phyloP scores from a whole-genome alignment of 176 grass and related monocot genomes.

The Tuctoria greenei region DNA sequence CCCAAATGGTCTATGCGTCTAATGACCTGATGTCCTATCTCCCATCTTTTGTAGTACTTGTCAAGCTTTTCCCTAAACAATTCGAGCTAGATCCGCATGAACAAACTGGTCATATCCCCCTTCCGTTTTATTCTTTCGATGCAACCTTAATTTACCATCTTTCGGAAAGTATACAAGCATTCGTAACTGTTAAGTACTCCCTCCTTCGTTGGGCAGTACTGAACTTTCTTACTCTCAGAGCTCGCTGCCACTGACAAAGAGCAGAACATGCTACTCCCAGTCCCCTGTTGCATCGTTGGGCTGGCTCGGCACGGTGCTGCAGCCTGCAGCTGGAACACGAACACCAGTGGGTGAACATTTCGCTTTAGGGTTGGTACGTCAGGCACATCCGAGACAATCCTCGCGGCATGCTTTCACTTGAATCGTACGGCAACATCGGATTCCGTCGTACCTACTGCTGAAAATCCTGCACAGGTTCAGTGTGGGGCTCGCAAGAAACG shows the following conservation, averaged over 20 bases:
- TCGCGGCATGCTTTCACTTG: conserved; percentile 40
- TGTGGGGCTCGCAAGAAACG: background rate
- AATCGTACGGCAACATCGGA: conserved; percentile 33
- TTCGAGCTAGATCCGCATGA: background rate
- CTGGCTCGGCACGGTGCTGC: background rate
- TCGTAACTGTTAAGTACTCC: conserved; percentile 19
- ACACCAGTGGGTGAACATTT: conserved; percentile 26
- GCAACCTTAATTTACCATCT: conserved; percentile 17
- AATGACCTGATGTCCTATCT: background rate
- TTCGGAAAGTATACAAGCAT: background rate
- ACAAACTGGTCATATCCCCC: background rate
- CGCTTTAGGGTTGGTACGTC: conserved; percentile 35
- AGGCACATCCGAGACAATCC: background rate
- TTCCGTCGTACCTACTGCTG: conserved; percentile 37
- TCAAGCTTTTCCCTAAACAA: conserved; percentile 14
- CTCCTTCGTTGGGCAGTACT: too few species aligned
- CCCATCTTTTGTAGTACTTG: conserved; percentile 12
- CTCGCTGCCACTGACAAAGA: conserved; percentile 1
- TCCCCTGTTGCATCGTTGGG: background rate
- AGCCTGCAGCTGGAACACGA: background rate
- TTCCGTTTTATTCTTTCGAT: conserved; percentile 31
- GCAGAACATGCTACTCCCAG: background rate
- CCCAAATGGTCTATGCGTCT: background rate
- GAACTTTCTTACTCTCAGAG: background rate
- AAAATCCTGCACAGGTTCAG: background rate